Conservation (phyloP, 768 basidiomycete genomes). For the Rubroboletus satanas region DNA sequence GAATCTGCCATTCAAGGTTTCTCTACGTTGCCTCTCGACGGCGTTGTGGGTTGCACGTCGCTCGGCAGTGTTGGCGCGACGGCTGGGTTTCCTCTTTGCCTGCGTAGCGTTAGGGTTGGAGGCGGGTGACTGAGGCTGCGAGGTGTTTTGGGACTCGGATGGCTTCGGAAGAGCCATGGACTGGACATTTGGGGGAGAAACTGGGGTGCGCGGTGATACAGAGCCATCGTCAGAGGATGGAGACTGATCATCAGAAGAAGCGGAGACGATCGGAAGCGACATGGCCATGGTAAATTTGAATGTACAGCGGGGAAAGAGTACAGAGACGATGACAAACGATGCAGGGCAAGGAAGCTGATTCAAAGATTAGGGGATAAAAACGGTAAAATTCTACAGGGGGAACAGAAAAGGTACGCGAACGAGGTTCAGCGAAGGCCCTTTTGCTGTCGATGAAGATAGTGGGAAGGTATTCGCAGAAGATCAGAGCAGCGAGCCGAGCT, state of each 20-base stretch:
- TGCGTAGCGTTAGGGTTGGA: constrained; percentile 32
- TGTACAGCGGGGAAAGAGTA: constrained; percentile 16
- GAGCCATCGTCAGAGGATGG: constrained; percentile 43
- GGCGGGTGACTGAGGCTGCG: constrained; percentile 21
- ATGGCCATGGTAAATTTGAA: constrained; percentile 30
- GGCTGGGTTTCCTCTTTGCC: constrained; percentile 74
- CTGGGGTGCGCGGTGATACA: constrained; percentile 46
- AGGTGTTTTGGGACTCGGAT: constrained; percentile 23
- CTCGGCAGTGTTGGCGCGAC: constrained; percentile 94
- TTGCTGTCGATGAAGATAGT: constrained; percentile 18
- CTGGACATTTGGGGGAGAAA: constrained; percentile 37
- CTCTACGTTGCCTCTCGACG: constrained; percentile 88
- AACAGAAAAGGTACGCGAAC: constrained; percentile 42
- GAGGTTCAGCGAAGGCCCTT: constrained; percentile 40
- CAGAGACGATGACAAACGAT: constrained; percentile 7
- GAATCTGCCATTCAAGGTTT: constrained; percentile 91
- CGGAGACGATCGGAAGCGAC: constrained; percentile 38
- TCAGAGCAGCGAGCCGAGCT: constrained; percentile 62
- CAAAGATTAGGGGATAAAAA: constrained; percentile 16
- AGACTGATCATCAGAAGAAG: constrained; percentile 37
- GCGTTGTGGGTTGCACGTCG: constrained; percentile 96
- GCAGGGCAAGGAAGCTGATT: not conserved
- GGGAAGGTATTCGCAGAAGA: constrained; percentile 22
- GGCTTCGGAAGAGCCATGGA: constrained; percentile 34
- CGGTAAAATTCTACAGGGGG: constrained; percentile 26